These are phyloP conservation scores for Cajanus cajan DNA, from an alignment of 306 rosid species.

Conservation along the genomic window DNA sequence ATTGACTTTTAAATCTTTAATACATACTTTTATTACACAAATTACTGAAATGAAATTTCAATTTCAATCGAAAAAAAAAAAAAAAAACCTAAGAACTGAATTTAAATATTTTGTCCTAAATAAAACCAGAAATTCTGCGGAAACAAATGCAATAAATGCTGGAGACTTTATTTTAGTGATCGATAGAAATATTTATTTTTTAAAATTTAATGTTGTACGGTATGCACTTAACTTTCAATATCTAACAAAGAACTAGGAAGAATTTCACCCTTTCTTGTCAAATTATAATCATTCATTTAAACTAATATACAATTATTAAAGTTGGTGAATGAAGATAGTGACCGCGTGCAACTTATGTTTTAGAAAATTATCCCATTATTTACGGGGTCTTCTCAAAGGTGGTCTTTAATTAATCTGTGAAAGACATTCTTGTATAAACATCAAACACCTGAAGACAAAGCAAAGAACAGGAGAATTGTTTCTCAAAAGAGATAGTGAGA, in stretches of 20 bases:
- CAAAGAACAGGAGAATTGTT: constrained; percentile 4
- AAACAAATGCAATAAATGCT: not conserved
- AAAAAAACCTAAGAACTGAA: too few species aligned
- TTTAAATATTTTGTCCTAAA: too few species aligned
- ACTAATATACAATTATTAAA: constrained; percentile 1
- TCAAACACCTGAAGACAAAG: constrained; percentile 36
- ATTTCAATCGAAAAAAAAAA: too few species aligned
- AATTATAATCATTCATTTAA: not conserved
- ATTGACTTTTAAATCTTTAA: too few species aligned
- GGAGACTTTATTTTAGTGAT: not conserved
- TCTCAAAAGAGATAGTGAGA: constrained; percentile 3
- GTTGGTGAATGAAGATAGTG: constrained; percentile 21
- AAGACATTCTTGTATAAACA: constrained; percentile 35
- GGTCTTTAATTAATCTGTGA: constrained; percentile 5
- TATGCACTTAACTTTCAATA: not conserved
- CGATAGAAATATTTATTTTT: too few species aligned
- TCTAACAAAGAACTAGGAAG: not conserved
- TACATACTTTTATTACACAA: too few species aligned
- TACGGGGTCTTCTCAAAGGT: constrained; percentile 18
- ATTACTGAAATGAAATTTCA: too few species aligned
- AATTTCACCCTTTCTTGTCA: not conserved
- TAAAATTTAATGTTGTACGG: not conserved
- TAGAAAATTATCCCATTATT: constrained; percentile 3
- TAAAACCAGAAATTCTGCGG: too few species aligned
- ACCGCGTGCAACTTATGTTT: not conserved